Evolutionary conservation across 208 protist species (phyloP), one percentile per base, ranked within the genome.

Genomic region (Trypanosoma brucei): DNA sequence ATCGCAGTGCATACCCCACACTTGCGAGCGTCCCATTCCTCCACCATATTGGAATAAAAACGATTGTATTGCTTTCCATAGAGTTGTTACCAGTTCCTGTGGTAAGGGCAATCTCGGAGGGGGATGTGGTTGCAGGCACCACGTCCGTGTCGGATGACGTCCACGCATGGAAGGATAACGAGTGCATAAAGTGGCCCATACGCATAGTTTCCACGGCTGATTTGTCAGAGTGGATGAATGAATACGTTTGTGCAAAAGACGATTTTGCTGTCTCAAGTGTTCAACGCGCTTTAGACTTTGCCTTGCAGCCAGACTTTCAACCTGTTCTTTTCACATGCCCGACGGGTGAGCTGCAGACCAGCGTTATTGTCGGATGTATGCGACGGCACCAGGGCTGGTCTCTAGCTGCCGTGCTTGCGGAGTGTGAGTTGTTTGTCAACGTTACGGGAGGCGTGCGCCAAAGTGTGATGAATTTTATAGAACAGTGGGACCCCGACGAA

Each of bases 261-360:
- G 89, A 92, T 65, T 91, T 95, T 55, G 81, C 75, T 61, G 73
- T 88, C 22, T 72, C 67, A 5, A 78, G 88, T 49, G 78, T 96
- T 3, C 70, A 80, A 8, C 75, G 74, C 3, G 89, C 89, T 0
- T 56, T 97, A 13, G 83, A 93, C 64, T 75, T 93, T 42, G 82
- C 91, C 7, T 75, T 97, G 31, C 76, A 96, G 55, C 62, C 69
- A 30, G 72, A 80, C 35, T 89, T 79, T 70, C 83, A 97, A 74
- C 93, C 93, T n/a, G 71, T 97, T 34, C 82, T 97, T 46, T 84
- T 97, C 33, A 61, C 79, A 11, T 96, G 89, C 51, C 84, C 89
- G 8, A 89, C 81, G 1, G 93, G 93, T 33, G 83, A 95, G 51
- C 61, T 95, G 11, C 81, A 94, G 52, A 96, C 93, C 36, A 94